phyloP scores from a whole-genome alignment of 106 monocot genomes.

The Allium cepa region DNA sequence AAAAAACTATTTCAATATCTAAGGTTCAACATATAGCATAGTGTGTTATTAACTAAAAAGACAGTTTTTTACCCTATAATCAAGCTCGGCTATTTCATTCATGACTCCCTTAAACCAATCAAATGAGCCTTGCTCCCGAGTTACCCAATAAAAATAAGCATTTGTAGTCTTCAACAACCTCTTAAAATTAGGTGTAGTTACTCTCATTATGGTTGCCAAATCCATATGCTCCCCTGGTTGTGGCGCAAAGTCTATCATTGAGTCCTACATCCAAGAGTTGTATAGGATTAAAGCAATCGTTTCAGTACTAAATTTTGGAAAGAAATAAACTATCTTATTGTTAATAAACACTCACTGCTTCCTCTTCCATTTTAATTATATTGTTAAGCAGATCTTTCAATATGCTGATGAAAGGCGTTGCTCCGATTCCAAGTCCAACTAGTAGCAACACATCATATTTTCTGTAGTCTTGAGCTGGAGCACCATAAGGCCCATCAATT shows the following conservation, averaged over 20 bases:
- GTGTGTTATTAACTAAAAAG: no score
- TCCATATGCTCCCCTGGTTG: slow-evolving; percentile 27
- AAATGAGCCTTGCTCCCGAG: slow-evolving; percentile 89
- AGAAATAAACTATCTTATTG: not conserved
- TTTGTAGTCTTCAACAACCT: slow-evolving; percentile 69
- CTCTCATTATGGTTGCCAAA: slow-evolving; percentile 32
- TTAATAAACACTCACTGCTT: slow-evolving; percentile 39
- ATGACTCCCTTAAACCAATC: slow-evolving; percentile 97
- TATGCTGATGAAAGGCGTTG: slow-evolving; percentile 98
- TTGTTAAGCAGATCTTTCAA: slow-evolving; percentile 82
- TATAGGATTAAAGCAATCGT: not conserved
- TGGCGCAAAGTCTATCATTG: slow-evolving; percentile 29
- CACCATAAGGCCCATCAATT: slow-evolving; percentile 90
- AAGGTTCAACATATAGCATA: no score
- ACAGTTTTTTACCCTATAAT: slow-evolving; percentile 59
- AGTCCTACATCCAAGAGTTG: slow-evolving; percentile 32
- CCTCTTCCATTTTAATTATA: slow-evolving; percentile 74
- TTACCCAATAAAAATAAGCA: slow-evolving; percentile 98
- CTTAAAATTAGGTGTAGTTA: slow-evolving; percentile 33
- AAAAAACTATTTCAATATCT: not conserved
- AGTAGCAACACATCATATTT: slow-evolving; percentile 87
- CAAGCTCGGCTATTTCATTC: slow-evolving; percentile 91
- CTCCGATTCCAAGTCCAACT: slow-evolving; percentile 86
- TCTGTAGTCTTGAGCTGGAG: slow-evolving; percentile 84
- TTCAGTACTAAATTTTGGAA: not conserved